Percentiles rank a stretch among this genome's conserved stretches.
Evolutionary conservation across 768 basidiomycete species (phyloP).

Genomic region (Boletus rufocinnamomeus): DNA sequence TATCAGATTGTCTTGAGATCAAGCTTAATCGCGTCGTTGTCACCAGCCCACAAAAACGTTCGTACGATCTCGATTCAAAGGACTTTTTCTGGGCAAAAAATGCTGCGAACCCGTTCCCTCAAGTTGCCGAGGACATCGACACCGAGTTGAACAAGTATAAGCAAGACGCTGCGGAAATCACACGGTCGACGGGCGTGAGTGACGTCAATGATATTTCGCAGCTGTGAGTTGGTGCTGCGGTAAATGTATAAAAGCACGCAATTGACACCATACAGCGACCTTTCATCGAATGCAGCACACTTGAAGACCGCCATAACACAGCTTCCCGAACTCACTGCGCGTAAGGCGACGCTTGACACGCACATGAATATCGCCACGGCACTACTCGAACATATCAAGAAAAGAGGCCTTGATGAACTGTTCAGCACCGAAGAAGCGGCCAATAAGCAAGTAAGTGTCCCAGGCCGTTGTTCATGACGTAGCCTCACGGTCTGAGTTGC

Average conservation of each 20-base stretch:
- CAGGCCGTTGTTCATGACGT: neutral
- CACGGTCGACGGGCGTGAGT: constrained; percentile 92
- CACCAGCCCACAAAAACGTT: constrained; percentile 67
- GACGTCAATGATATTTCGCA: constrained; percentile 95
- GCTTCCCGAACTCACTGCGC: constrained; percentile 92
- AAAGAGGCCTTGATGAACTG: constrained; percentile 92
- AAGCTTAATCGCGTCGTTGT: constrained; percentile 94
- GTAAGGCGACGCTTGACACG: constrained; percentile 94
- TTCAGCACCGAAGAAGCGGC: constrained; percentile 95
- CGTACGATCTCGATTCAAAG: constrained; percentile 96
- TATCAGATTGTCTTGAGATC: constrained; percentile 97
- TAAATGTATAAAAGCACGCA: neutral
- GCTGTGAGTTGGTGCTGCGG: constrained; percentile 55
- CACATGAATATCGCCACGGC: constrained; percentile 99
- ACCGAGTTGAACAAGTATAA: constrained; percentile 89
- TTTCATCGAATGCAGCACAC: constrained; percentile 90
- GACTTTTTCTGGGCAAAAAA: constrained; percentile 99
- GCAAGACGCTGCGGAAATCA: constrained; percentile 95
- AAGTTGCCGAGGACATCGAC: constrained; percentile 98
- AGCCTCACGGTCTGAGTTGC: constrained; percentile 2
- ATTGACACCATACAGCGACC: constrained; percentile 52
- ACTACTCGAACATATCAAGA: constrained; percentile 92
- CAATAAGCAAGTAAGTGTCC: constrained; percentile 66
- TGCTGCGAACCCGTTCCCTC: constrained; percentile 94
- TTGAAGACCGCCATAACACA: constrained; percentile 97